Evolutionary conservation across 192 early-diverging fungal species (phyloP).

Genomic region (Radiomyces spectabilis): DNA sequence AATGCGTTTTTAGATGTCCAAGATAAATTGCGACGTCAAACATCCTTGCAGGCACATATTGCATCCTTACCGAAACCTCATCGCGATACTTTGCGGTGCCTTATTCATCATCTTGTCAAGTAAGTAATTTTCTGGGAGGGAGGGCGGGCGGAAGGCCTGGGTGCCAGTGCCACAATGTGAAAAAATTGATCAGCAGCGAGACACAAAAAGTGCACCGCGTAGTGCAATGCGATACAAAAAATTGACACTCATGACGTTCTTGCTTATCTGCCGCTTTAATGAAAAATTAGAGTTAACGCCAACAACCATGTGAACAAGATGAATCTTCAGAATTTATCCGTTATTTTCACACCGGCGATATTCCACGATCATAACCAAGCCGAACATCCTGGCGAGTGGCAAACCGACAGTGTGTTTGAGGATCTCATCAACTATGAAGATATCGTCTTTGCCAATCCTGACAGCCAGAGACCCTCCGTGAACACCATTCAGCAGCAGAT

Average conservation of each 20-base stretch:
- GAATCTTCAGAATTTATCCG: slow-evolving; percentile 52
- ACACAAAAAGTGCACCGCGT: too few species aligned
- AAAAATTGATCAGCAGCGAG: too few species aligned
- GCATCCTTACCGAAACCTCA: slow-evolving; percentile 35
- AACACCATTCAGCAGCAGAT: background rate
- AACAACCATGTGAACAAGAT: slow-evolving; percentile 57
- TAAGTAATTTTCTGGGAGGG: too few species aligned
- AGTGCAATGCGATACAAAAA: too few species aligned
- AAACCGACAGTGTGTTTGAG: slow-evolving; percentile 18
- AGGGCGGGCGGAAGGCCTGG: too few species aligned
- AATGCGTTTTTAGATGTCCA: too few species aligned
- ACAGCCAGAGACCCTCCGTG: background rate
- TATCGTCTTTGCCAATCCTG: background rate
- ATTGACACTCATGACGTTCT: too few species aligned
- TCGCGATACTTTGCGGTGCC: slow-evolving; percentile 40
- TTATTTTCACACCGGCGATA: slow-evolving; percentile 57
- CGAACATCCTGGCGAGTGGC: slow-evolving; percentile 17
- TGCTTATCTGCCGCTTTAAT: too few species aligned
- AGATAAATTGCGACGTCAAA: too few species aligned
- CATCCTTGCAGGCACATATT: too few species aligned
- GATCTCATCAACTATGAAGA: slow-evolving; percentile 17
- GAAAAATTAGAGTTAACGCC: slow-evolving; percentile 43
- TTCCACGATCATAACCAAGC: slow-evolving; percentile 50
- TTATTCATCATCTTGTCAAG: slow-evolving; percentile 50
- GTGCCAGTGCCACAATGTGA: too few species aligned